Evolutionary conservation across 805 yeast species (phyloP), one percentile per base, ranked within the genome.

Genomic region (Ogataea degrootiae): DNA sequence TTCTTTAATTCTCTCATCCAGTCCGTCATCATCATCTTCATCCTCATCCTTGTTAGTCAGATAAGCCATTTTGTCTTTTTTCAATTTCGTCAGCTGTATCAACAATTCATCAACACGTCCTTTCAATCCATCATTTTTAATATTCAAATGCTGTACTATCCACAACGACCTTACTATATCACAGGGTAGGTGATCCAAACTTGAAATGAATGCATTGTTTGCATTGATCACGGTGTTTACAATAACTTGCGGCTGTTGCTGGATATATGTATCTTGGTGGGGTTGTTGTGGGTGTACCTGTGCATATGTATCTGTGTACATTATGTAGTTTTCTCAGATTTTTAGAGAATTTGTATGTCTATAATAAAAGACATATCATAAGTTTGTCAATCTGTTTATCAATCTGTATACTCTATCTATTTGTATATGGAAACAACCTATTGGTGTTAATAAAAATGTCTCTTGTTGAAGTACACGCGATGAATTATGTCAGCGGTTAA

Each of bases 171-270:
- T 49, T 19, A 66, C 68, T 8, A 69, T 51, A 44, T 69, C 73
- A 49, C 73, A 69, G 1, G 73, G 73, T 15, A 69, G 45, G 47
- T 69, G 73, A 47, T 69, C 73, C 44, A 69, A 52, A 11, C 66
- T 63, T 7, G 69, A 67, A 12, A 67, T 65, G 45, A 67, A 66
- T 17, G 67, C 67, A 48, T 65, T 66, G 37, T 60, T 60, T 1
- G 65, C 66, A 33, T 59, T 58, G n/a, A 58, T 52, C 17, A 66
- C 57, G 0, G 66, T 58, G 41, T 59, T 58, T 35, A 60, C 65
- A 2, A 55, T 41, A 6, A 50, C 44, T 16, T 47, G 43, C n/a
- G 47, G 47, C 22, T 29, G 43, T 9, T 39, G 43, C 31, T 33
- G 44, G 12, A 3, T 14, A 6, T 35, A 23, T 42, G 33, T 16